Percentiles rank a stretch among this genome's conserved stretches.
Conservation (phyloP, 805 yeast genomes). For the Pichia paraexigua region DNA sequence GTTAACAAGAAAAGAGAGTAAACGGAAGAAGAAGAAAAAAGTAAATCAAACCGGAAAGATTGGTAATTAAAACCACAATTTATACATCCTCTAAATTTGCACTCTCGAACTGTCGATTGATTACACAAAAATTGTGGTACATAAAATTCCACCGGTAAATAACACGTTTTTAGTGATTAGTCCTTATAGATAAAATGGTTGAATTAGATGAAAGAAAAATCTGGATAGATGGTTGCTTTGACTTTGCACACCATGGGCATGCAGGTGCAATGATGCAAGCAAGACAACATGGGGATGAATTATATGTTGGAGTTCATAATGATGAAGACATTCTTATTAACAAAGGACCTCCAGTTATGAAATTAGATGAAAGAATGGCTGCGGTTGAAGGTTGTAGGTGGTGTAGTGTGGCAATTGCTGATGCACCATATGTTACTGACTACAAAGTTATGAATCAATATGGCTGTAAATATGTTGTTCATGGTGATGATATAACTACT, state of each 20-base stretch:
- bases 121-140: no score
- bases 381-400: slow-evolving; percentile 90
- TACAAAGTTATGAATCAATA: slow-evolving; percentile 68
- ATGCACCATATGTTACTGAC: slow-evolving; percentile 92
- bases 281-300: slow-evolving; percentile 65
- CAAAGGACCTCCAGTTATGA: slow-evolving; percentile 96
- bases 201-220: slow-evolving; percentile 36
- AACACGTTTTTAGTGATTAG: background rate
- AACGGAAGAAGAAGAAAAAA: no score
- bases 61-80: no score
- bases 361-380: slow-evolving; percentile 62
- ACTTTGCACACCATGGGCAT: slow-evolving; percentile 96
- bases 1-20: no score
- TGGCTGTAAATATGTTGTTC: slow-evolving; percentile 87
- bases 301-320: slow-evolving; percentile 84
- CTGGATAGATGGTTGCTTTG: slow-evolving; percentile 98
- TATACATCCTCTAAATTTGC: no score
- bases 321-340: slow-evolving; percentile 78
- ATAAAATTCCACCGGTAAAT: no score
- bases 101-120: no score
- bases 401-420: slow-evolving; percentile 61
- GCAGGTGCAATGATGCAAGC: slow-evolving; percentile 97
- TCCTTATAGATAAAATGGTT: background rate
- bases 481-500: slow-evolving; percentile 96
- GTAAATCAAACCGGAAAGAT: no score